Percentiles rank a stretch among this genome's conserved stretches.
Evolutionary conservation across 805 yeast genomes (phyloP).

Genomic region (Monosporozyma servazzii): DNA sequence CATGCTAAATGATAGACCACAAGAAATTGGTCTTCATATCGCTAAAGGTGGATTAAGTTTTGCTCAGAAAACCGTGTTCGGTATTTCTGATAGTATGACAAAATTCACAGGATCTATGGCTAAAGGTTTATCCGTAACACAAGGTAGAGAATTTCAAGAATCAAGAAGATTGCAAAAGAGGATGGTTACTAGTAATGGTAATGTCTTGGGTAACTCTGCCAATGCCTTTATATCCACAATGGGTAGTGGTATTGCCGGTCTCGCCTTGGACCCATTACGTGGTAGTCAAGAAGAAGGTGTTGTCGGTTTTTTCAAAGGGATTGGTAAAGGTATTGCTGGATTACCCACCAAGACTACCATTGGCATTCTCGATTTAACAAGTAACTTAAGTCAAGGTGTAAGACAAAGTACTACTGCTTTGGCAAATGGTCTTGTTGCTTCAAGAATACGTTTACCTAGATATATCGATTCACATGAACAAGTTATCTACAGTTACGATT

Average conservation of each 20-base stretch:
- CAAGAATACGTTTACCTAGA: constrained; percentile 45
- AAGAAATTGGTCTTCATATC: constrained; percentile 86
- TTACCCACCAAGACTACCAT: constrained; percentile 95
- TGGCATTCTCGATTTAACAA: constrained; percentile 87
- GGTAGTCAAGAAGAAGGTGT: constrained; percentile 90
- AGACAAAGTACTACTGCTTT: constrained; percentile 85
- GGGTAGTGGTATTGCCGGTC: constrained; percentile 79
- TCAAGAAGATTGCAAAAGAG: constrained; percentile 64
- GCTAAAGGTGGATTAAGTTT: constrained; percentile 96
- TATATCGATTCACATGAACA: constrained; percentile 55
- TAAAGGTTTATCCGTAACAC: constrained; percentile 83
- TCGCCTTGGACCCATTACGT: constrained; percentile 82
- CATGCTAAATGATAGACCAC: constrained; percentile 88
- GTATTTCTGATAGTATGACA: constrained; percentile 87
- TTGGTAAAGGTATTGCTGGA: constrained; percentile 92
- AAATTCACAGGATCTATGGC: constrained; percentile 91
- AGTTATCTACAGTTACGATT: constrained; percentile 63
- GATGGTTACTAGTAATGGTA: constrained; percentile 31
- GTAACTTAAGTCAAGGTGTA: constrained; percentile 88
- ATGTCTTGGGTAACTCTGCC: constrained; percentile 80
- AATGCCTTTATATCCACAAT: constrained; percentile 79
- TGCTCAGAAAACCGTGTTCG: constrained; percentile 88
- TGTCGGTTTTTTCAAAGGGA: constrained; percentile 82
- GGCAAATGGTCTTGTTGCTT: constrained; percentile 31
- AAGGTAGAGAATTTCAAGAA: constrained; percentile 79